These are phyloP conservation scores for Endotrypanum monterogeii DNA, from an alignment of 208 protist species.

Conservation along the genomic window DNA sequence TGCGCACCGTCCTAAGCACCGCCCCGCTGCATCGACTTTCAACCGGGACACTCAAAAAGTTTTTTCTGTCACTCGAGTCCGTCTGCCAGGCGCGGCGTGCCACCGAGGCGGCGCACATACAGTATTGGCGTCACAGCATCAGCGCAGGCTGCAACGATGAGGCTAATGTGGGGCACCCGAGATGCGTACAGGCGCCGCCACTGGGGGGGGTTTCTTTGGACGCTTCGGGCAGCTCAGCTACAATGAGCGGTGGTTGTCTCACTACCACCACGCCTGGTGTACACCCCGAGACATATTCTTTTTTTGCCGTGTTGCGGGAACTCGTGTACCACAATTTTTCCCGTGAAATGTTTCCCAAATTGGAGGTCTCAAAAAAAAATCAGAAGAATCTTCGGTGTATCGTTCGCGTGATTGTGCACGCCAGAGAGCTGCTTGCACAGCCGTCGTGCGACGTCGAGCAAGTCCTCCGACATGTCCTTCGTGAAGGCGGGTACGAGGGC, in stretches of 20 bases:
- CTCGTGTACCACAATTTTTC: conserved; percentile 60
- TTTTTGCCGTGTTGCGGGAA: conserved; percentile 56
- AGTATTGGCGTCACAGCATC: conserved; percentile 19
- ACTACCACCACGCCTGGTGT: conserved; percentile 2
- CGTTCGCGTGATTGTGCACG: conserved; percentile 39
- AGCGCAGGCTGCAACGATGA: not conserved
- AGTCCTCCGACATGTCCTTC: conserved; percentile 41
- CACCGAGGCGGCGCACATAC: conserved; percentile 16
- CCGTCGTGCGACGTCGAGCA: conserved; percentile 48
- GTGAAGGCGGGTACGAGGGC: conserved; percentile 53
- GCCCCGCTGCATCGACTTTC: conserved; percentile 46
- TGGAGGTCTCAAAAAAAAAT: conserved; percentile 40
- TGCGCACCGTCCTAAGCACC: conserved; percentile 50
- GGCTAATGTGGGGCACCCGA: not conserved
- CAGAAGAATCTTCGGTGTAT: conserved; percentile 47
- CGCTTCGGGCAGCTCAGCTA: not conserved
- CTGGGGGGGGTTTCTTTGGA: not conserved
- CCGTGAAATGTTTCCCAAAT: conserved; percentile 35
- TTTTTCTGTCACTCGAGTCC: conserved; percentile 51
- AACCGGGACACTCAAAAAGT: conserved; percentile 30
- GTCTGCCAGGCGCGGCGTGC: conserved; percentile 35
- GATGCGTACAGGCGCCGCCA: not conserved
- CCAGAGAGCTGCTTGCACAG: conserved; percentile 37
- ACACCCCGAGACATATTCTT: conserved; percentile 42
- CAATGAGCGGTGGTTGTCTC: not conserved